These are phyloP conservation scores for Setaria italica DNA, from an alignment of 202 grass and related monocot species.

Conservation along the genomic window DNA sequence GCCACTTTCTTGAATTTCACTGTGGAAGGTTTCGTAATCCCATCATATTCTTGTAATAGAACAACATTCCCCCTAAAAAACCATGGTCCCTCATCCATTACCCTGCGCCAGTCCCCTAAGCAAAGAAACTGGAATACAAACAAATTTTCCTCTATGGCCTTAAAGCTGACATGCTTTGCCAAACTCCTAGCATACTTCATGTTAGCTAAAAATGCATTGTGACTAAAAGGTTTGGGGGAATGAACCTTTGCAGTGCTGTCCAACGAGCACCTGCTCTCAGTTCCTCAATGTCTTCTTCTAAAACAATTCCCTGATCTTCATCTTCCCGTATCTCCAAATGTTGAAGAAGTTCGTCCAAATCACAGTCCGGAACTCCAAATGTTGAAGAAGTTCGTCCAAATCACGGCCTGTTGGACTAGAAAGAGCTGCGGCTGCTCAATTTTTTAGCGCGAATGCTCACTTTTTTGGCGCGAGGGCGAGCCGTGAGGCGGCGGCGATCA, in stretches of 20 bases:
- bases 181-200: neutral
- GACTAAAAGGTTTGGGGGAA: neutral
- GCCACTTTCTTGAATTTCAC: neutral
- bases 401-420: too few species aligned
- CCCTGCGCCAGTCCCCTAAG: neutral
- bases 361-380: too few species aligned
- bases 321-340: neutral
- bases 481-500: too few species aligned
- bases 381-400: too few species aligned
- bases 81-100: neutral
- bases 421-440: too few species aligned
- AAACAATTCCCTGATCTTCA: neutral
- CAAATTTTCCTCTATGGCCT: neutral
- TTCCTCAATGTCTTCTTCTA: neutral
- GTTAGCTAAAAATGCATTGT: neutral
- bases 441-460: too few species aligned
- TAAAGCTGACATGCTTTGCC: neutral
- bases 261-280: neutral
- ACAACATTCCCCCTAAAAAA: neutral
- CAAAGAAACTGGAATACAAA: neutral
- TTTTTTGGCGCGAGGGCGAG: too few species aligned
- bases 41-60: neutral
- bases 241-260: neutral
- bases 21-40: neutral
- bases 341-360: neutral